Evolutionary conservation across 805 yeast species (phyloP), one percentile per base, ranked within the genome.

Genomic region (Saccharomycopsis synnaedendra): DNA sequence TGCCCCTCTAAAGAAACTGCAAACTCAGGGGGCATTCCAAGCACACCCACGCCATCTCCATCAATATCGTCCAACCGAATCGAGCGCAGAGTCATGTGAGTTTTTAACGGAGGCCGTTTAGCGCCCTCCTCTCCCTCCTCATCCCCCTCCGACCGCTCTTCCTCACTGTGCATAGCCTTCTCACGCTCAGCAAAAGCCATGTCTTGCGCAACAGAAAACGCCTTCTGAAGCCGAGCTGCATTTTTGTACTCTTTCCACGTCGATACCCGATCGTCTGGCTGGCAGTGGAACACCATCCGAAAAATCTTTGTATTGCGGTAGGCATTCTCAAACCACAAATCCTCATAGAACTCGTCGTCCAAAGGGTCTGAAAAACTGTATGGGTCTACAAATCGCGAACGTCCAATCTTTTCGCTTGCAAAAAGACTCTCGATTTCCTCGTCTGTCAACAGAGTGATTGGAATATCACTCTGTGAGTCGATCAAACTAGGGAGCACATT

Each of bases 201-300:
- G 30, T 62, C 63, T 47, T 63, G 65, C 3, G 61, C 62, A 41
- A 57, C 39, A 7, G 51, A 48, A 58, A 86, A 86, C 0, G 83
- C 87, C 19, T 72, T 68, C 44, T 70, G 70, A 55, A 83, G 63
- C 51, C 74, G 77, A 50, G 78, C 72, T 60, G 71, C 83, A 31
- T 74, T 78, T 60, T 85, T 89, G 62, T 87, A 93, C 48, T 87
- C 95, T 48, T 75, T 75, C 99, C 99, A 93, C 0, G 88, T 75
- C 29, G 71, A 71, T n/a, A 90, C 97, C 5, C 77, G 70, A 61
- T 90, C 87, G 63, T 93, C 98, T 0, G 99, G 99, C 60, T 94
- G 98, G 53, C 86, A 79, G 54, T 89, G 89, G 72, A 93, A 93
- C 1, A 93, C 85, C 62, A 82, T 70, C 52, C 96, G 72, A 66